Conservation (phyloP, 1,139 yeast species). For the Scheffersomyces insectosa region DNA sequence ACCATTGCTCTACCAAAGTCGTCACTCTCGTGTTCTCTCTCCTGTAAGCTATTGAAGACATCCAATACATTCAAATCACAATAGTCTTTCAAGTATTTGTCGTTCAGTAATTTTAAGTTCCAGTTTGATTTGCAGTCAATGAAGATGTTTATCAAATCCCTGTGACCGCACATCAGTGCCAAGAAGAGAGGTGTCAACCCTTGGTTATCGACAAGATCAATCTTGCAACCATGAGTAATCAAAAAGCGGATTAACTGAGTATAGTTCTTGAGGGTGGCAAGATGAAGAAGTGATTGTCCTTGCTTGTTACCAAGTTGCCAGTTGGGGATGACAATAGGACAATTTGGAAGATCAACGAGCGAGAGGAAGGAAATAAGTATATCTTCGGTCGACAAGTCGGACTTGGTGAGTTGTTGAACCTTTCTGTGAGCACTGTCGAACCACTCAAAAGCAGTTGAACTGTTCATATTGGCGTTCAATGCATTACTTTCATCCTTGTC, state of each 20-base stretch:
- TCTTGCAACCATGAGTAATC: conserved; percentile 76
- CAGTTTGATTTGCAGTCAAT: conserved; percentile 67
- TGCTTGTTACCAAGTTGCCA: conserved; percentile 78
- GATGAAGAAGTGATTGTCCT: conserved; percentile 86
- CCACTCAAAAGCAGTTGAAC: conserved; percentile 40
- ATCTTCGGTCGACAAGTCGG: conserved; percentile 54
- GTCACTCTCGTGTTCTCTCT: conserved; percentile 12
- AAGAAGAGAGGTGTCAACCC: conserved; percentile 87
- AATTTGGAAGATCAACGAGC: conserved; percentile 59
- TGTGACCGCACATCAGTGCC: conserved; percentile 75
- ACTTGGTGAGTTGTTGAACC: conserved; percentile 49
- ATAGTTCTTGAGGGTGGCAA: conserved; percentile 78
- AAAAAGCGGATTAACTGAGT: conserved; percentile 59
- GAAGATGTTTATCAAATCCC: conserved; percentile 58
- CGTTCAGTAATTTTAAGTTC: conserved; percentile 55
- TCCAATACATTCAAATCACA: conserved; percentile 71
- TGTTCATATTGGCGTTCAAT: conserved; percentile 13
- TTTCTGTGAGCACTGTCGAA: conserved; percentile 48
- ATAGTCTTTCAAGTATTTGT: conserved; percentile 52
- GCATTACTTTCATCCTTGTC: neutral
- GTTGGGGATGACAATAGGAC: conserved; percentile 66
- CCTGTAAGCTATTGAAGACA: conserved; percentile 36
- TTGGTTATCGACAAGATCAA: conserved; percentile 72
- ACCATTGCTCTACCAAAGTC: conserved; percentile 8
- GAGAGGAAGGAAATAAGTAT: conserved; percentile 65